Evolutionary conservation across 2,329 filamentous ascomycete genomes (phyloP), one percentile per base, ranked within the genome.

Genomic region (Ophiosphaerella herpotricha): DNA sequence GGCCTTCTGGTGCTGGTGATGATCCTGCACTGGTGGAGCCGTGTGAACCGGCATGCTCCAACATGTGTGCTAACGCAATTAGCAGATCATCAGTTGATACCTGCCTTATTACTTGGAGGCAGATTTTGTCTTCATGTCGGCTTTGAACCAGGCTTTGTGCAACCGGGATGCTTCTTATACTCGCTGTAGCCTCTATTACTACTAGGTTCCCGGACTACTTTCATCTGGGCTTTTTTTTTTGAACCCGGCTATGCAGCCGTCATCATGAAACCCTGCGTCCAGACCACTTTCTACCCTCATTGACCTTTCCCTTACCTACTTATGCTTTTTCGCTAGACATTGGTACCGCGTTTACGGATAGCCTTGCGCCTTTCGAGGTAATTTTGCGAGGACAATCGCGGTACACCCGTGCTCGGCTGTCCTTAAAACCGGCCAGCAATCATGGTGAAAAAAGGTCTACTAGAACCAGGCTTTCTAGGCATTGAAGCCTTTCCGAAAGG

Each of bases 401-500:
- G 29, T 26, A 23, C 23, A 31, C 5, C 40, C 18, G 18, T 36
- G 21, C 32, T 35, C 35, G 16, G 24, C 39, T 33, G 36, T 29
- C n/a, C 33, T 14, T 24, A 12, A 21, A 11, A 32, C 29, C 24
- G 26, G 26, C 12, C 36, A 6, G 43, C 29, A 24, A 34, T 23
- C 13, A 46, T 46, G 43, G 43, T 46, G 26, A 39, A 39, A 16
- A 16, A 46, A 24, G 43, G 43, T 4, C n/a, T 46, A 5, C 34
- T 46, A 8, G 31, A 34, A 37, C 49, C 60, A 29, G 53, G 64
- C 13, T 63, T 70, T 35, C 49, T 69, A 32, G 68, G 68, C 14
- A 65, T 73, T 39, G 54, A 41, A 24, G 67, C 70, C 14, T 73
- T 72, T 38, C 46, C 43, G 8, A 48, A 48, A 45, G 66, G 58